Evolutionary conservation across 768 basidiomycete species (phyloP), one percentile per base, ranked within the genome.

Genomic region (Lentinula edodes): DNA sequence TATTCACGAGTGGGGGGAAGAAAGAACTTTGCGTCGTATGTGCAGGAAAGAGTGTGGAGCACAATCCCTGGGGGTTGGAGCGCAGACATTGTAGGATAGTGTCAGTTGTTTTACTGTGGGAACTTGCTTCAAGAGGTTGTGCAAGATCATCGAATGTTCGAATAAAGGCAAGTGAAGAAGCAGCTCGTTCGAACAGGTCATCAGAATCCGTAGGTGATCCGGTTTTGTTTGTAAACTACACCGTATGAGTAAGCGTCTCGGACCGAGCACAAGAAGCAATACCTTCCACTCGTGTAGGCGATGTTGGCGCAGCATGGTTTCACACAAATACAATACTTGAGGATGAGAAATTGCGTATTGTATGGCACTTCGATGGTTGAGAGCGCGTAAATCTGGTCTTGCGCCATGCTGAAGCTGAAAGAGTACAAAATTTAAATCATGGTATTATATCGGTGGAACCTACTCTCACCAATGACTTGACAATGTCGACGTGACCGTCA

Each of bases 341-440:
- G 86, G 81, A 70, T 91, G 87, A 5, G 76, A 66, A 7, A 88
- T 70, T 7, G 89, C 81, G 66, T 87, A 89, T 61, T 91, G 88
- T 36, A 90, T 73, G 15, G 90, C 80, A 28, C 89, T 87, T 12
- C 88, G 84, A 66, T 89, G 82, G 64, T 90, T 87, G 53, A 81
- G 76, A 70, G 91, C 90, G 61, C 86, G 80, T 65, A 85, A 78
- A 72, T 91, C 90, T 42, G 90, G 87, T 34, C 87, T 79, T 39
- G 90, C 87, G 48, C 87, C 88, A 69, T 87, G 83, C 6, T 77
- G 78, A 56, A 92, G 82, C 86, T 89, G 67, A 42, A 58, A 36
- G n/a, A 45, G 43, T n/a, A 18, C 41, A 23, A 42, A 23, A 15
- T 32, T 53, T 20, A 61, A 38, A 48, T 60, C 36, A 63, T 45